Conservation (phyloP, 805 yeast species). For the Candida oleophila region DNA sequence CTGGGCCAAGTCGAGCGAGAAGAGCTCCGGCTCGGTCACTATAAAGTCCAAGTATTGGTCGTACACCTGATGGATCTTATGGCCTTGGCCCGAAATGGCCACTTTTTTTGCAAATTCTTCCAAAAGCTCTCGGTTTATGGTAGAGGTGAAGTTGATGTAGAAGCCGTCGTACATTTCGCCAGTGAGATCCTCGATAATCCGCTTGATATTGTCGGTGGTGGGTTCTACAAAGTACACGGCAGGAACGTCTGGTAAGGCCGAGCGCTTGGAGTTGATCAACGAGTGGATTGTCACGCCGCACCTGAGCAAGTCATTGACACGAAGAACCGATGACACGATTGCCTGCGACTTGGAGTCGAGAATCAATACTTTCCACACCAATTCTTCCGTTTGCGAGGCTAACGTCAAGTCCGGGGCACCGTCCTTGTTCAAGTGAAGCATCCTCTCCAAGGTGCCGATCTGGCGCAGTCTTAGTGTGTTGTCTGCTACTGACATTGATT, state of each 20-base stretch:
- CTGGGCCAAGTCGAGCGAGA: conserved; percentile 67
- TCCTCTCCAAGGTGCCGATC: conserved; percentile 55
- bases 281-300: conserved; percentile 93
- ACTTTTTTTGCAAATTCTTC: conserved; percentile 88
- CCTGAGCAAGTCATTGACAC: conserved; percentile 86
- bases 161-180: conserved; percentile 73
- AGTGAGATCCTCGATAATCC: conserved; percentile 70
- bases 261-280: conserved; percentile 64
- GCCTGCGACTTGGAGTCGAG: conserved; percentile 80
- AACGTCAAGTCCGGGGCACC: conserved; percentile 53
- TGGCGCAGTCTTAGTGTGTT: conserved; percentile 2
- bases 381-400: conserved; percentile 49
- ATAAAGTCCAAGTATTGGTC: conserved; percentile 92
- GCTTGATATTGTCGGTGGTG: conserved; percentile 67
- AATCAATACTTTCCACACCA: conserved; percentile 88
- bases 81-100: conserved; percentile 67
- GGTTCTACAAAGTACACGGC: conserved; percentile 92
- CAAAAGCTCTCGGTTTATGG: conserved; percentile 70
- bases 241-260: conserved; percentile 92
- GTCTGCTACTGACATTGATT: not conserved
- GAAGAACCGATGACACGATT: conserved; percentile 83
- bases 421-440: conserved; percentile 79
- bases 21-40: conserved; percentile 90
- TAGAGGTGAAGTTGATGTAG: conserved; percentile 84
- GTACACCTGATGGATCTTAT: conserved; percentile 78